A percentile compares a stretch with the other conserved stretches of the same genome.
These are phyloP conservation scores for Septoria petroselini DNA, from an alignment of 2,329 filamentous ascomycete species.

Conservation along the genomic window DNA sequence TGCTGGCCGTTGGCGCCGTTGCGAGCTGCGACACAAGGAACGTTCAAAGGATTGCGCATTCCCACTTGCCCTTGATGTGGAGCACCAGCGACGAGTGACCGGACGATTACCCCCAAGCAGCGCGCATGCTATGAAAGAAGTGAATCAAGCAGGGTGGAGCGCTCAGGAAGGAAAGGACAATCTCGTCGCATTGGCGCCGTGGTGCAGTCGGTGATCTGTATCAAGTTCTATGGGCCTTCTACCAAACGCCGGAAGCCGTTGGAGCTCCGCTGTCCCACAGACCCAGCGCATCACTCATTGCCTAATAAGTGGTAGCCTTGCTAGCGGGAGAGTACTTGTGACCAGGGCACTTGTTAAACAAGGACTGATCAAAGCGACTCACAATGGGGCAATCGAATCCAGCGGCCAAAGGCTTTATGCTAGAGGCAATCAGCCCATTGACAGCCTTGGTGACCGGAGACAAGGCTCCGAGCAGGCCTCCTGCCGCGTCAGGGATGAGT, in stretches of 20 bases:
- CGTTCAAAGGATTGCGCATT: too few species aligned
- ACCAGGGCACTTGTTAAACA: constrained; percentile 24
- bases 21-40: too few species aligned
- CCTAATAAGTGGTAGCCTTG: constrained; percentile 23
- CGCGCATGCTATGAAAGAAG: not conserved
- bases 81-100: too few species aligned
- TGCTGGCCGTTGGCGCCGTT: too few species aligned
- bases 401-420: constrained; percentile 14
- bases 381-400: constrained; percentile 22
- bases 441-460: constrained; percentile 21
- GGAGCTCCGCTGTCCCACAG: not conserved
- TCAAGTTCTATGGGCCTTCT: not conserved
- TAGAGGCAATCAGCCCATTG: constrained; percentile 17
- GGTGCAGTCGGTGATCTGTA: not conserved
- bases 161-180: too few species aligned
- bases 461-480: constrained; percentile 10
- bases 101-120: too few species aligned
- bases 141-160: not conserved
- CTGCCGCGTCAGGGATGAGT: constrained; percentile 19
- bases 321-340: constrained; percentile 27
- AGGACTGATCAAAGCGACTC: constrained; percentile 19
- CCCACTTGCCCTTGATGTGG: too few species aligned
- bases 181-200: too few species aligned
- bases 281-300: not conserved
- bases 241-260: not conserved